These are phyloP conservation scores for Westerdykella ornata DNA, from an alignment of 2,329 filamentous ascomycete genomes.

Conservation along the genomic window DNA sequence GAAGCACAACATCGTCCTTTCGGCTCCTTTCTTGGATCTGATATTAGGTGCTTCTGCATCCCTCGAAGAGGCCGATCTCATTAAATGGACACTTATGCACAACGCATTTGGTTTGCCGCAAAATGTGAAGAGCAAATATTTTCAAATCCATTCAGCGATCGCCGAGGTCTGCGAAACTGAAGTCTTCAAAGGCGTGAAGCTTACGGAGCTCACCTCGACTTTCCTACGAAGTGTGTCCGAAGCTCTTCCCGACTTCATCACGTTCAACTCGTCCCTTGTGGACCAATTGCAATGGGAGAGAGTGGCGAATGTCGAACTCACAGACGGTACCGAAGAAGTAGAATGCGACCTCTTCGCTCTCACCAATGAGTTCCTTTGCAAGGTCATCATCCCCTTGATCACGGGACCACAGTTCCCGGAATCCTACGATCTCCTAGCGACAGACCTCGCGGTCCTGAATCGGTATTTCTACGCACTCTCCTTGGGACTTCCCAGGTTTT, in stretches of 20 bases:
- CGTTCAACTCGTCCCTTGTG: slow-evolving; percentile 53
- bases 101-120: slow-evolving; percentile 28
- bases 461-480: slow-evolving; percentile 49
- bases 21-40: slow-evolving; percentile 41
- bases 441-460: slow-evolving; percentile 53
- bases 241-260: slow-evolving; percentile 52
- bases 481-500: slow-evolving; percentile 50
- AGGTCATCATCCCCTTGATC: slow-evolving; percentile 44
- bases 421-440: slow-evolving; percentile 40
- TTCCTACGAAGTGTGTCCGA: slow-evolving; percentile 28
- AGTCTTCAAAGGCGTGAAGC: slow-evolving; percentile 45
- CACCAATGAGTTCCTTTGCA: slow-evolving; percentile 52
- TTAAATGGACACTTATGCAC: slow-evolving; percentile 17
- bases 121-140: slow-evolving; percentile 13
- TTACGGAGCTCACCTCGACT: slow-evolving; percentile 36
- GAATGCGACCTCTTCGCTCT: slow-evolving; percentile 44
- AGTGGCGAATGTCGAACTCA: slow-evolving; percentile 41
- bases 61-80: slow-evolving; percentile 17
- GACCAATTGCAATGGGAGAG: slow-evolving; percentile 60
- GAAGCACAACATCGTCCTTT: slow-evolving; percentile 47
- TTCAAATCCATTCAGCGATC: slow-evolving; percentile 26
- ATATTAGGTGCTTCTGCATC: slow-evolving; percentile 15
- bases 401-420: slow-evolving; percentile 47
- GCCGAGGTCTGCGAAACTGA: slow-evolving; percentile 33
- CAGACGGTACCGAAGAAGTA: slow-evolving; percentile 41